These are phyloP conservation scores for Suhomyces chickasaworum DNA, from an alignment of 1,139 yeast genomes.

Conservation along the genomic window DNA sequence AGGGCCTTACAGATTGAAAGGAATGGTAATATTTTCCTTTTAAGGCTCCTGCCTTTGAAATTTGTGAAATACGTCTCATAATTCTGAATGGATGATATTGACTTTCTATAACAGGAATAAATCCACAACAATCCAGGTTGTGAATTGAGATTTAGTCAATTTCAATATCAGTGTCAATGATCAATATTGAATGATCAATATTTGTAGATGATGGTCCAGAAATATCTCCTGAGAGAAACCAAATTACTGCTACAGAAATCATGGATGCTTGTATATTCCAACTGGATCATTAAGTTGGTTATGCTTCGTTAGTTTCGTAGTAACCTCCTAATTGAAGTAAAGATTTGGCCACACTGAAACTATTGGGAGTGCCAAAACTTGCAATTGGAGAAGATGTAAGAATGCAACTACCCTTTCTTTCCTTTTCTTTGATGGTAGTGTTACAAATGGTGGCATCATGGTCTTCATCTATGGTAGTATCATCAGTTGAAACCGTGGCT, in stretches of 20 bases:
- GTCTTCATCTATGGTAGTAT: conserved; percentile 41
- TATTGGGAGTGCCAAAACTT: conserved; percentile 51
- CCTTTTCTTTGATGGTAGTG: conserved; percentile 21
- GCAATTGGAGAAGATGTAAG: conserved; percentile 35
- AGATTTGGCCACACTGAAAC: conserved; percentile 51
- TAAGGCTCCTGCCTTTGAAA: too few relatives aligned
- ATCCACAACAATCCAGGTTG: too few relatives aligned
- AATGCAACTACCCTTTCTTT: conserved; percentile 12
- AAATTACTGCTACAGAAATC: conserved; percentile 2
- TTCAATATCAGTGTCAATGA: too few relatives aligned
- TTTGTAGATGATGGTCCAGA: too few relatives aligned
- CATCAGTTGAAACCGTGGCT: conserved; percentile 27
- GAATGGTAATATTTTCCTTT: too few relatives aligned
- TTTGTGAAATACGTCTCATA: too few relatives aligned
- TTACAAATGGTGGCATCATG: conserved; percentile 24
- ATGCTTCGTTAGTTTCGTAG: conserved; percentile 10
- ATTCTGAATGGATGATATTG: too few relatives aligned
- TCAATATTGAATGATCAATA: too few relatives aligned
- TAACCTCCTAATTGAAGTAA: conserved; percentile 46
- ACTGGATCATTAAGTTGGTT: conserved; percentile 10
- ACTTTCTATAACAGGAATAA: too few relatives aligned
- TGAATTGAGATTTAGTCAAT: too few relatives aligned
- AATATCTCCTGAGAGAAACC: too few relatives aligned
- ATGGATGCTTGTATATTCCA: conserved; percentile 3
- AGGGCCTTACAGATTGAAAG: too few relatives aligned